Percentiles rank a stretch among this genome's conserved stretches.
phyloP scores from a whole-genome alignment of 371 early-diverging fungal genomes.

The Vairimorpha ceranae region DNA sequence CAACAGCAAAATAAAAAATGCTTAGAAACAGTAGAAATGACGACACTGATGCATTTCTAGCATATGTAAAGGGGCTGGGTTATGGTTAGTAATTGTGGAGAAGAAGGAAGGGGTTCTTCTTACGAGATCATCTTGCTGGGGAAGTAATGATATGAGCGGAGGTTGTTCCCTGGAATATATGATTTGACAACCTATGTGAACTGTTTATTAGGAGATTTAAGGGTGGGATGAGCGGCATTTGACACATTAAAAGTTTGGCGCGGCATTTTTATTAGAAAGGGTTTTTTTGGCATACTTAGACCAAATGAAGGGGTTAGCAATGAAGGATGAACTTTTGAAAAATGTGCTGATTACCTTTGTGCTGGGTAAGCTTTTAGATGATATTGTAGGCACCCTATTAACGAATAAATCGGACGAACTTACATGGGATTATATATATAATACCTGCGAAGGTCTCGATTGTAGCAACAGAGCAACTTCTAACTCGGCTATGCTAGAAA shows the following conservation, averaged over 20 bases:
- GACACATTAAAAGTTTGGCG: not conserved
- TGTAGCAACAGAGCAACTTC: not conserved
- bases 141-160: not conserved
- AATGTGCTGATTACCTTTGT: not conserved
- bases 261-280: not conserved
- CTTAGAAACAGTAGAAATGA: constrained; percentile 7
- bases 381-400: not conserved
- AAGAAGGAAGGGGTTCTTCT: not conserved
- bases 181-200: not conserved
- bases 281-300: not conserved
- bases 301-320: not conserved
- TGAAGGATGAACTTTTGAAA: not conserved
- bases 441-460: constrained; percentile 1
- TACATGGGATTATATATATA: constrained; percentile 5
- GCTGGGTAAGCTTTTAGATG: not conserved
- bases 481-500: not conserved
- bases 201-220: not conserved
- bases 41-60: not conserved
- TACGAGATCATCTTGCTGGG: not conserved
- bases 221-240: not conserved
- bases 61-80: not conserved
- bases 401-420: not conserved
- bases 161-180: not conserved
- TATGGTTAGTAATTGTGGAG: not conserved
- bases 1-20: not conserved